Base-by-base conservation (phyloP, 768 basidiomycete genomes). In the Mrakia frigida region DNA sequence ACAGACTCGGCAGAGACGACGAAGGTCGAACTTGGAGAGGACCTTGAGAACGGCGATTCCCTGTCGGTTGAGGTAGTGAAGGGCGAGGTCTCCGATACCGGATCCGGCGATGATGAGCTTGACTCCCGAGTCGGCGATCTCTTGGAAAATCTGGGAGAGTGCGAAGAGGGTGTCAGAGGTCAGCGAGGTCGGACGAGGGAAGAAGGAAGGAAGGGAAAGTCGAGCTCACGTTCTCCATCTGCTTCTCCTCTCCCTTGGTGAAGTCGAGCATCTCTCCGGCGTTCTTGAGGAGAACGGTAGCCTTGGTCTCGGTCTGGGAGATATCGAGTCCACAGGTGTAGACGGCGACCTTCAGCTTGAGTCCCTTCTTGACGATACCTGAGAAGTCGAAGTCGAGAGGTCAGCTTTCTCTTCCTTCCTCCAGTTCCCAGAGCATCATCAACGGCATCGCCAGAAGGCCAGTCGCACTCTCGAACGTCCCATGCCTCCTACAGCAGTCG, bases 201-300 rank as follows among this genome's bases (percentile, higher is more conserved):
- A 73, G 67, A 23, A 9, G 63, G 35, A 33, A 33, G n/a, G 23
- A 41, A 35, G 21, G 31, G n/a, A 79, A 50, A 50, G 46, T 50
- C 18, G 46, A 50, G 46, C 83, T 81, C 72, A 86, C 85, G 86
- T 92, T 94, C 87, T 98, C 95, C 71, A 97, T 87, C 81, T 98
- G 94, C 83, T 95, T 90, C 84, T 99, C 97, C 84, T 99, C 97
- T 25, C 94, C 97, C 4, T 88, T 87, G 0, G 95, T 94, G 81
- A 99, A 99, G 85, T 97, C 94, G 79, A 99, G 87, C 89, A 99
- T 92, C 82, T 99, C 96, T 65, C 96, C 91, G 13, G 94, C 93
- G 82, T 89, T 98, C 83, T 94, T 93, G 80, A 99, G 88, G 67
- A 99, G 87, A 16, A 98, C 97, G 11, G 97, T 99, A 70, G 97